Evolutionary conservation across 2,329 filamentous ascomycete species (phyloP), one percentile per base, ranked within the genome.

Genomic region (Claviceps pusilla): DNA sequence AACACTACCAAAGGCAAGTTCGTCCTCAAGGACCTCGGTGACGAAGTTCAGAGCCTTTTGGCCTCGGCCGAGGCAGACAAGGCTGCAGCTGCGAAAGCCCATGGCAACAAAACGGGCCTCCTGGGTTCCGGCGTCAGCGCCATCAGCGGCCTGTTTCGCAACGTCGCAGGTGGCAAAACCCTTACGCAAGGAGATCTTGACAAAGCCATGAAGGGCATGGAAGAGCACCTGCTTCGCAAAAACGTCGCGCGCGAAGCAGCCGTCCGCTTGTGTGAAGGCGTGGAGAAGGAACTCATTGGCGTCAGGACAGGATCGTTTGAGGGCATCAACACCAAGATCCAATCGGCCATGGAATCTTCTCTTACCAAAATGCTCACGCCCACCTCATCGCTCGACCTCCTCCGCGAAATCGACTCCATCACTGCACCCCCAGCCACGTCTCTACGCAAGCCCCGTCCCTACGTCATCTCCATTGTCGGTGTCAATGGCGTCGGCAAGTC

Each of bases 401-500:
- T 98, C 49, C 89, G 90, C 62, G 89, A 95, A 67, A 97, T 98
- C 61, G 84, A 91, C 65, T 79, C 84, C 48, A 81, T 94, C 57
- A 84, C 82, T 7, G 75, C 80, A 11, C 84, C 87, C 1, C 73
- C 84, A 0, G 75, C 73, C 28, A 79, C 82, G 3, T 83, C 82
- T 35, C 75, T 83, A 57, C 73, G 79, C 60, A 76, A 77, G 56
- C 70, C 78, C 24, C 84, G 93, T 4, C 93, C 93, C 47, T 98
- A 97, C 66, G 91, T 97, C 63, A 94, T 98, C 66, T 96, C 89
- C 55, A 95, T 98, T 57, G 93, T 98, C 47, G 93, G 93, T 58
- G 93, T 98, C 66, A 98, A 98, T 68, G 93, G 93, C 53, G 93
- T 98, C 42, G 93, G 93, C 65, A 98, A 98, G 73, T 96, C 90